Percentiles rank a stretch among this genome's conserved stretches.
phyloP scores from a whole-genome alignment of 345 rosid species.

The Alliaria petiolata region DNA sequence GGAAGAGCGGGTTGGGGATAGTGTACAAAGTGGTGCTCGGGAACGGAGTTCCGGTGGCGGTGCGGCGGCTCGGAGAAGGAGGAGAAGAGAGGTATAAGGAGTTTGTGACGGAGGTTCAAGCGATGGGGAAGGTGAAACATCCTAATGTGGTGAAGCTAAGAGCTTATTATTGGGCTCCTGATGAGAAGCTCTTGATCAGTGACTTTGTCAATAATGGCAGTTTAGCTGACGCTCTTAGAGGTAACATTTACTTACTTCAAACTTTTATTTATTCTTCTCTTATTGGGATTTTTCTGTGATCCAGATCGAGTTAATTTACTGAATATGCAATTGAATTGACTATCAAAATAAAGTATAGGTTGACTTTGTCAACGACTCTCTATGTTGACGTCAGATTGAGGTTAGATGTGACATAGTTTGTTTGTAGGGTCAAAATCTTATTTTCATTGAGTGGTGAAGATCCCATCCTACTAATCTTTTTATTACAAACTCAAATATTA shows the following conservation, averaged over 20 bases:
- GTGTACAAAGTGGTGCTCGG: constrained; percentile 97
- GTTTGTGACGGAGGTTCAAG: constrained; percentile 82
- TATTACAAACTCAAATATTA: neutral
- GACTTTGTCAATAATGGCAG: constrained; percentile 92
- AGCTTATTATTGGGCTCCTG: constrained; percentile 98
- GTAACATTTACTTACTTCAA: constrained; percentile 26
- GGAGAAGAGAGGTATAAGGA: constrained; percentile 92
- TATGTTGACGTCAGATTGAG: constrained; percentile 14
- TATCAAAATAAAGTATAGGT: neutral
- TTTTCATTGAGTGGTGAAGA: constrained; percentile 1
- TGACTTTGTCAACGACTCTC: constrained; percentile 23
- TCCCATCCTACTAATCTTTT: too few species aligned
- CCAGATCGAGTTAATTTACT: neutral
- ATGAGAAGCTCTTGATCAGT: constrained; percentile 90
- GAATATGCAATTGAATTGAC: neutral
- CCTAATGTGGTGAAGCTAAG: constrained; percentile 88
- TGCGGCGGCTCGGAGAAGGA: constrained; percentile 89
- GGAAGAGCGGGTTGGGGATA: constrained; percentile 96
- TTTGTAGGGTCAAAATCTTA: constrained; percentile 18
- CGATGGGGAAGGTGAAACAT: constrained; percentile 89
- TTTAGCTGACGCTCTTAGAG: constrained; percentile 79
- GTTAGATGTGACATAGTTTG: constrained; percentile 16
- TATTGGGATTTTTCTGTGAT: too few species aligned
- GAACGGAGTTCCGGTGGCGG: constrained; percentile 93
- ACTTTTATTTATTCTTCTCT: neutral